Percentiles rank a stretch among this genome's conserved stretches.
Evolutionary conservation across 1,284 basidiomycete species (phyloP).

Genomic region (Cryptococcus neoformans): DNA sequence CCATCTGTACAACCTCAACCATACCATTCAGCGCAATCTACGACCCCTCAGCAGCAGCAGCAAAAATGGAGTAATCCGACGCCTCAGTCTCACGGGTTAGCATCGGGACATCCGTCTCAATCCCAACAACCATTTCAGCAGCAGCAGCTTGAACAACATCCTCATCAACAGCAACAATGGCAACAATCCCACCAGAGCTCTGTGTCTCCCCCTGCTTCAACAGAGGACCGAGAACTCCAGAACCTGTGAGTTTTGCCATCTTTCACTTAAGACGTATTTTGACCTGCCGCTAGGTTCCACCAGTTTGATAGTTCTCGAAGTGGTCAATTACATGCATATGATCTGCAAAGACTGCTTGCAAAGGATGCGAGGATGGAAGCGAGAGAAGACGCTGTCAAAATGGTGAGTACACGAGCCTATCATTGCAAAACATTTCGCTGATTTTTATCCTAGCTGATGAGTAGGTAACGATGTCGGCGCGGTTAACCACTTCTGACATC

Average conservation of each 20-base stretch:
- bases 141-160: conserved; percentile 6
- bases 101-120: too few relatives aligned
- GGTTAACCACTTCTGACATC: background rate
- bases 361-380: conserved; percentile 46
- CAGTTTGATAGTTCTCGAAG: conserved; percentile 40
- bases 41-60: conserved; percentile 7
- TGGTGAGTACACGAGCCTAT: conserved; percentile 27
- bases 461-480: conserved; percentile 12
- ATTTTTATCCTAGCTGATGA: conserved; percentile 25
- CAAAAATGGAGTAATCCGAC: conserved; percentile 5
- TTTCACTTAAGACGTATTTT: background rate
- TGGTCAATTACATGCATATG: conserved; percentile 40
- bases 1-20: conserved; percentile 13
- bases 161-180: conserved; percentile 8
- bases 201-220: conserved; percentile 2
- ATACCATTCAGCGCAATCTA: conserved; percentile 6
- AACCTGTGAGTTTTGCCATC: conserved; percentile 25
- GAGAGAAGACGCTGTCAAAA: conserved; percentile 49
- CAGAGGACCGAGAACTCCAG: conserved; percentile 29
- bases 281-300: conserved; percentile 26
- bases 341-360: conserved; percentile 41
- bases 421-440: background rate
- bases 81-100: background rate
- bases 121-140: conserved; percentile 4
- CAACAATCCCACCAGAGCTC: conserved; percentile 14